These are phyloP conservation scores for Primulina eburnea DNA, from an alignment of 257 asterid species.

Conservation along the genomic window DNA sequence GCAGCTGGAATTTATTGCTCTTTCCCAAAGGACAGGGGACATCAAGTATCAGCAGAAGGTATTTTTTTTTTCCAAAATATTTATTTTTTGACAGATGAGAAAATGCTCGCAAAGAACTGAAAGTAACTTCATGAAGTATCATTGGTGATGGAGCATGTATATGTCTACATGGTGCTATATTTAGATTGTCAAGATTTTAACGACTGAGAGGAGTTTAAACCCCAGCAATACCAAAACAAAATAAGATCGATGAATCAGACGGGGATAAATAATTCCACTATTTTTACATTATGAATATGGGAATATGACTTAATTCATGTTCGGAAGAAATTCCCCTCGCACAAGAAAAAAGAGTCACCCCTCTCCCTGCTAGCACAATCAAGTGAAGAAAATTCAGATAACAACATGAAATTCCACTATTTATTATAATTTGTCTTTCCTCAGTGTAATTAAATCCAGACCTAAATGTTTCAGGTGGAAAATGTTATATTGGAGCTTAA, in stretches of 20 bases:
- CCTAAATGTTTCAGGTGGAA: conserved; percentile 70
- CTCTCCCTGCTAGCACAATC: background rate
- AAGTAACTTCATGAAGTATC: conserved; percentile 16
- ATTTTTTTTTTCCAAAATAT: conserved; percentile 9
- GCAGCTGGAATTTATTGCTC: conserved; percentile 98
- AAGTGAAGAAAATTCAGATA: too few relatives aligned
- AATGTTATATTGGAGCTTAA: conserved; percentile 79
- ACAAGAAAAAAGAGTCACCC: too few relatives aligned
- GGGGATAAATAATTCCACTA: background rate
- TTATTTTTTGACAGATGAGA: background rate
- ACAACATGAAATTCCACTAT: background rate
- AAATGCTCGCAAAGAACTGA: conserved; percentile 18
- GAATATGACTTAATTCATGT: too few relatives aligned
- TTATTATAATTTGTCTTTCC: conserved; percentile 24
- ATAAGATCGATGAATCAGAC: background rate
- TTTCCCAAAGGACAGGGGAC: conserved; percentile 92
- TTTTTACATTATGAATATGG: too few relatives aligned
- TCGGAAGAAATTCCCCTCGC: too few relatives aligned
- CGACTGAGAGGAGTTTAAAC: background rate
- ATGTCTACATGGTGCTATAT: conserved; percentile 14
- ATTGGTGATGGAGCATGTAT: conserved; percentile 12
- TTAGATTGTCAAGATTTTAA: background rate
- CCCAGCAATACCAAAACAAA: background rate
- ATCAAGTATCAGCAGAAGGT: conserved; percentile 90
- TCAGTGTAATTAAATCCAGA: conserved; percentile 13